Percentiles rank a stretch among this genome's conserved stretches.
Evolutionary conservation across 306 rosid species (phyloP).

Genomic region (Acacia confusa): DNA sequence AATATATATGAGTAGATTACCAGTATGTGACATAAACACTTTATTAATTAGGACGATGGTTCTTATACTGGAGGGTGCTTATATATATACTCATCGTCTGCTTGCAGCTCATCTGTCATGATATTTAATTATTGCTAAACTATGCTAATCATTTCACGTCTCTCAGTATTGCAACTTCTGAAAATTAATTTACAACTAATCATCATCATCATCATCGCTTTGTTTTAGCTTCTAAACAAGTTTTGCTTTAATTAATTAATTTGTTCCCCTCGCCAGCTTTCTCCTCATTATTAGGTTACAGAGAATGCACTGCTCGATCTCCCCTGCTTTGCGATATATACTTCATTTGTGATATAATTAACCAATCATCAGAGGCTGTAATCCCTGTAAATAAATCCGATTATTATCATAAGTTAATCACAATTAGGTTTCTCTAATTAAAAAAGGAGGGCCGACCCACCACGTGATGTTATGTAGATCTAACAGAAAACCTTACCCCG

Average conservation of each 20-base stretch:
- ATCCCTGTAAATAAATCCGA: background rate
- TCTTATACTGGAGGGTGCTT: background rate
- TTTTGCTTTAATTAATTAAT: background rate
- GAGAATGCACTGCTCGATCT: background rate
- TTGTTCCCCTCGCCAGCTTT: background rate
- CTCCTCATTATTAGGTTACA: background rate
- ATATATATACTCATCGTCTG: background rate
- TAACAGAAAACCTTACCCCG: background rate
- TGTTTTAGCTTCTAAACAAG: constrained; percentile 13
- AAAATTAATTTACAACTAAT: constrained; percentile 27
- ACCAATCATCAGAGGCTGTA: background rate
- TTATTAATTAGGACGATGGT: constrained; percentile 34
- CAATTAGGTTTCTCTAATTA: background rate
- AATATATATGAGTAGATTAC: constrained; percentile 46
- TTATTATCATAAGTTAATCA: background rate
- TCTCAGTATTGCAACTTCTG: background rate
- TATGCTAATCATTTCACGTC: constrained; percentile 27
- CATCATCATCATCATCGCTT: constrained; percentile 2
- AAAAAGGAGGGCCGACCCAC: constrained; percentile 1
- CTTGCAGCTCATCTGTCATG: constrained; percentile 35
- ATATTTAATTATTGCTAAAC: constrained; percentile 35
- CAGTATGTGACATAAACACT: constrained; percentile 44
- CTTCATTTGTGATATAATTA: background rate
- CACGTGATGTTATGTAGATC: constrained; percentile 19
- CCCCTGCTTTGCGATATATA: background rate